Base-by-base conservation (phyloP, 1,284 basidiomycete genomes). In the Irpex sp. region DNA sequence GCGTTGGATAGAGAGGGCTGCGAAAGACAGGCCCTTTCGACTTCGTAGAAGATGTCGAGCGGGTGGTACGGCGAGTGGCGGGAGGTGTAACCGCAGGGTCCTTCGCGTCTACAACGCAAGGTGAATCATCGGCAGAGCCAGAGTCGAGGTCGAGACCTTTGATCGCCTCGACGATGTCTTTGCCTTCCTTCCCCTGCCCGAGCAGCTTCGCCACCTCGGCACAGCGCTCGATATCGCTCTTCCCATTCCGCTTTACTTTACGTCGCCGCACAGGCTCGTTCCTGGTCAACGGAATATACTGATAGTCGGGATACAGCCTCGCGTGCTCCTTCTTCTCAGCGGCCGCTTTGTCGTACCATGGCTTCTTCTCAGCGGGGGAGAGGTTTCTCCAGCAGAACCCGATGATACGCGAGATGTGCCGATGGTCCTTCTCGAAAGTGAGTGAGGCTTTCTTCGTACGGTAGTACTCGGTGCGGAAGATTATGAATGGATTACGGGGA, bases 401-500 rank as follows among this genome's bases (percentile, higher is more conserved):
- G 1, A 82, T 82, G 62, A 86, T 82, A 57, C 81, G 77, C 2
- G 85, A 87, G 64, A 89, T 79, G 64, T 84, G 83, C 31, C 82
- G 79, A 67, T 88, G 82, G 69, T 88, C 82, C 13, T 75, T 75
- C 68, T 86, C 83, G 44, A 83, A 34, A 15, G 8, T 75, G 37
- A 73, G 69, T 3, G 69, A 69, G 40, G 77, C 72, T 66, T 79
- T 81, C 62, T 81, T 73, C 67, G 83, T 77, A 40, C 76, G 74
- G 40, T 81, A 79, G 55, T 87, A 84, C 68, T 88, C 84, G 68
- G 84, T 88, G 37, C 93, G 85, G 75, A 92, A 96, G 69, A 94
- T 82, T 67, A 96, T 94, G 78, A 95, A 96, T 0, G 93, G 89
- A 73, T 96, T 96, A 19, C 87, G 83, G 0, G 94, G 93, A 2